A percentile compares a stretch with the other conserved stretches of the same genome.
Evolutionary conservation across 306 rosid species (phyloP).

Genomic region (Trifolium repens): DNA sequence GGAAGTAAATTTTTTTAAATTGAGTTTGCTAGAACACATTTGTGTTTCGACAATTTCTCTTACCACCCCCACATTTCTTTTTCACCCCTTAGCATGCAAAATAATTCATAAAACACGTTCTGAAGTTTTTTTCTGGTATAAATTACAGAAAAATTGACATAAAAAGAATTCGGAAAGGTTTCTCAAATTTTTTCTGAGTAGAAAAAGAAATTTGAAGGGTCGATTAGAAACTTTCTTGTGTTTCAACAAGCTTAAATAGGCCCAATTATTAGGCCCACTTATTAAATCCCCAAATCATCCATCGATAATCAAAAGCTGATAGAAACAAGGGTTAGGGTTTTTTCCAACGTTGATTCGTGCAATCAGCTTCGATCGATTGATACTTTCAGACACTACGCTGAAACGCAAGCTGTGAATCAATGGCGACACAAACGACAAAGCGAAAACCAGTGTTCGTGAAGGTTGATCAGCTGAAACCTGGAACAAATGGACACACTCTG

Average conservation of each 20-base stretch:
- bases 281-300: slow-evolving; percentile 37
- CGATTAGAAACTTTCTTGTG: too few relatives aligned
- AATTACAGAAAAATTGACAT: too few relatives aligned
- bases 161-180: too few relatives aligned
- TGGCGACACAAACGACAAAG: slow-evolving; percentile 59
- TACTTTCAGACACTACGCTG: background rate
- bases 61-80: too few relatives aligned
- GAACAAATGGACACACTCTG: slow-evolving; percentile 81
- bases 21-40: too few relatives aligned
- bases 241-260: background rate
- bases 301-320: slow-evolving; percentile 4
- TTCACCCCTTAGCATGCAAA: too few relatives aligned
- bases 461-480: slow-evolving; percentile 79
- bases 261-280: slow-evolving; percentile 41
- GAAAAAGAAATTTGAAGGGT: too few relatives aligned
- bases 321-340: slow-evolving; percentile 50
- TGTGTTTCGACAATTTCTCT: too few relatives aligned
- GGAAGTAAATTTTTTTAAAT: too few relatives aligned
- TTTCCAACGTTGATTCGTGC: background rate
- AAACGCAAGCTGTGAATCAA: slow-evolving; percentile 28
- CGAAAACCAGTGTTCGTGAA: slow-evolving; percentile 86
- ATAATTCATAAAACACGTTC: too few relatives aligned
- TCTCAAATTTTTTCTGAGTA: too few relatives aligned
- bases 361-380: slow-evolving; percentile 3
- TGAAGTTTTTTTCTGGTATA: too few relatives aligned